A percentile compares a stretch with the other conserved stretches of the same genome.
Conservation (phyloP, 1,284 basidiomycete species). For the Sporisorium scitamineum region DNA sequence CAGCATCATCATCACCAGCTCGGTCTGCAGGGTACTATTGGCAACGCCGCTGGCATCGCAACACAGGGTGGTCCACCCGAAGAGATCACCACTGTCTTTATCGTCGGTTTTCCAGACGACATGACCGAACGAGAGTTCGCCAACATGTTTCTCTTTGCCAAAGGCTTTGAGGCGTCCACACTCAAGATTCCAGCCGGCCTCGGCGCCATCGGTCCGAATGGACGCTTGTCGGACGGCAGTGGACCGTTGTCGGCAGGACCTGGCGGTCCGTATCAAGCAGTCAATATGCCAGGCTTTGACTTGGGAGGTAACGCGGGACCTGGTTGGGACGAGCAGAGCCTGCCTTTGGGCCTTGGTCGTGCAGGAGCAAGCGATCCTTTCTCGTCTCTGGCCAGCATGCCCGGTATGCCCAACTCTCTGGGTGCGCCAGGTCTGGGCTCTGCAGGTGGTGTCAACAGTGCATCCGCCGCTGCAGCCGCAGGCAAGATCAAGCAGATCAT, state of each 20-base stretch:
- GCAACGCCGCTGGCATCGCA: slow-evolving; percentile 21
- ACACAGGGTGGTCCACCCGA: slow-evolving; percentile 71
- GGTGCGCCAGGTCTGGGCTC: slow-evolving; percentile 32
- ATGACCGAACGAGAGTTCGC: slow-evolving; percentile 99
- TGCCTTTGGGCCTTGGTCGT: slow-evolving; percentile 51
- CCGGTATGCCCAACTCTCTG: slow-evolving; percentile 31
- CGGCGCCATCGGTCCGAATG: slow-evolving; percentile 67
- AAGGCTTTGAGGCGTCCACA: slow-evolving; percentile 95
- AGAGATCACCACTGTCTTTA: slow-evolving; percentile 97
- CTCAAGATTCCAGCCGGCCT: slow-evolving; percentile 95
- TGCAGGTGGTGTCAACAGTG: slow-evolving; percentile 23
- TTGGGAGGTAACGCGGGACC: slow-evolving; percentile 26
- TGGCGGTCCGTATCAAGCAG: slow-evolving; percentile 59
- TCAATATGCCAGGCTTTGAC: slow-evolving; percentile 57
- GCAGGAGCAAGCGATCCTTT: slow-evolving; percentile 47
- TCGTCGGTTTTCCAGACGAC: slow-evolving; percentile 98
- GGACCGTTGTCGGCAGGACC: slow-evolving; percentile 38
- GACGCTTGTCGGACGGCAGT: slow-evolving; percentile 30
- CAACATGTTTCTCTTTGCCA: slow-evolving; percentile 97
- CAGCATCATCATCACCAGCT: slow-evolving; percentile 31
- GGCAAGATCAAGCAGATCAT: slow-evolving; percentile 83
- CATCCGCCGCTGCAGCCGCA: slow-evolving; percentile 29
- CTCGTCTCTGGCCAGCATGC: slow-evolving; percentile 43
- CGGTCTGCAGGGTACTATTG: slow-evolving; percentile 27
- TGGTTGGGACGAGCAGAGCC: slow-evolving; percentile 50